Evolutionary conservation across 208 protist genomes (phyloP).

Genomic region (Leishmania aethiopica): DNA sequence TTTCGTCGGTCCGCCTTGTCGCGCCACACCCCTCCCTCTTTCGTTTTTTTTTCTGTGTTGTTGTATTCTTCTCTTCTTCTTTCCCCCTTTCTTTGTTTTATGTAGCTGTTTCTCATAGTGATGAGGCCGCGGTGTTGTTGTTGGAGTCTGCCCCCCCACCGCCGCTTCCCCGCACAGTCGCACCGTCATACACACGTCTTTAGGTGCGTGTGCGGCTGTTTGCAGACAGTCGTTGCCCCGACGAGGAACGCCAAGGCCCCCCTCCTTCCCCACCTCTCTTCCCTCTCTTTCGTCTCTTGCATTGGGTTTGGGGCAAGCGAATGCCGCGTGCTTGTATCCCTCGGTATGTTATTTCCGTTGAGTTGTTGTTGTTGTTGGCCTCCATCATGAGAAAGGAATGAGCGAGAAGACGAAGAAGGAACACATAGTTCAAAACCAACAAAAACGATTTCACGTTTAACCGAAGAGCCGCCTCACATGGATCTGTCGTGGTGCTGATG

Average conservation of each 20-base stretch:
- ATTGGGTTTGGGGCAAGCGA: neutral
- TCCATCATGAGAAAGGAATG: too few species aligned
- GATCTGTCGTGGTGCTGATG: too few species aligned
- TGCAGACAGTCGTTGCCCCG: neutral
- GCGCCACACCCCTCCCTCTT: neutral
- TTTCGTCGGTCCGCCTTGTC: neutral
- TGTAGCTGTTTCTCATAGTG: neutral
- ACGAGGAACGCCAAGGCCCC: neutral
- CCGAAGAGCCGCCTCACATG: too few species aligned
- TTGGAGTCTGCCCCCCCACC: neutral
- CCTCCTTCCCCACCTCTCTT: neutral
- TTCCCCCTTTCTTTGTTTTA: neutral
- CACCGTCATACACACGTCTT: too few species aligned
- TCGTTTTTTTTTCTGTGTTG: neutral
- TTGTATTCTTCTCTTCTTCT: slow-evolving; percentile 5
- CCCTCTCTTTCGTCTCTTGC: neutral
- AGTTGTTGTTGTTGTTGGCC: neutral
- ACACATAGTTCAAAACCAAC: too few species aligned
- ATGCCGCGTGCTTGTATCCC: neutral
- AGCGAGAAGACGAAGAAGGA: too few species aligned
- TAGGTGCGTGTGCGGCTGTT: neutral
- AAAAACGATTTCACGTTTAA: too few species aligned
- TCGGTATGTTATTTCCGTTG: neutral
- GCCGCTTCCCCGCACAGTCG: neutral
- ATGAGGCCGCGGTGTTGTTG: neutral